Conservation (phyloP, 805 yeast genomes). For the Starmerella gropengiesseri region DNA sequence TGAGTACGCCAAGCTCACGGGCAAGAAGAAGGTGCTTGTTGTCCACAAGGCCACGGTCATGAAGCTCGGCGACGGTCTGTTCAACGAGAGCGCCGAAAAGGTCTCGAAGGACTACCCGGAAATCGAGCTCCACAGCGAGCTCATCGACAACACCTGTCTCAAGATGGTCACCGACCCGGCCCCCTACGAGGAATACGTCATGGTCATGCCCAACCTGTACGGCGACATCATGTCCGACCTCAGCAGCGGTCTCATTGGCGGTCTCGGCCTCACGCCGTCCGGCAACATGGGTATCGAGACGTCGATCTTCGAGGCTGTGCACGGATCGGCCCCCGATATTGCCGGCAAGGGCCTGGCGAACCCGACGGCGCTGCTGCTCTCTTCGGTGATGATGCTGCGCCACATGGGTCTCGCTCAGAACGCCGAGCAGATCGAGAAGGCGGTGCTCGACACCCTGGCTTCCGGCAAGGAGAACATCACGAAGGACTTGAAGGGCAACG, state of each 20-base stretch:
- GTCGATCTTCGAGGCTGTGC: conserved; percentile 98
- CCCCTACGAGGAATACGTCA: conserved; percentile 76
- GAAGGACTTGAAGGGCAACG: conserved; percentile 87
- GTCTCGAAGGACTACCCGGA: conserved; percentile 88
- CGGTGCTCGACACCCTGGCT: conserved; percentile 80
- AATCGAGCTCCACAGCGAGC: conserved; percentile 68
- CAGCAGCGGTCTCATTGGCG: conserved; percentile 96
- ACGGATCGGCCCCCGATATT: conserved; percentile 99
- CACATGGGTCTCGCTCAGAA: conserved; percentile 83
- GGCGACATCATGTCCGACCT: conserved; percentile 98
- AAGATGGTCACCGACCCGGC: conserved; percentile 81
- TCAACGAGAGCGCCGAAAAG: conserved; percentile 83
- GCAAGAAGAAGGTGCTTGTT: conserved; percentile 79
- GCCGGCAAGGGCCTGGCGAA: conserved; percentile 98
- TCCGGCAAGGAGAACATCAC: conserved; percentile 95
- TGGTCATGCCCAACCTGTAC: conserved; percentile 98
- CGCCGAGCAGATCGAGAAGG: conserved; percentile 78
- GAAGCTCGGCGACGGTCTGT: conserved; percentile 96
- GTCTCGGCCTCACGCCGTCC: conserved; percentile 96
- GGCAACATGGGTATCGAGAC: conserved; percentile 99
- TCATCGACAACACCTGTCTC: conserved; percentile 91
- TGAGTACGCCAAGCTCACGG: conserved; percentile 84
- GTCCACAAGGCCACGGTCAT: conserved; percentile 98
- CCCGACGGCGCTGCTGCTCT: conserved; percentile 93
- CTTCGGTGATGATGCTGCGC: conserved; percentile 98